Evolutionary conservation across 176 grass and related monocot genomes (phyloP).

Genomic region (Saccharum spontaneum): DNA sequence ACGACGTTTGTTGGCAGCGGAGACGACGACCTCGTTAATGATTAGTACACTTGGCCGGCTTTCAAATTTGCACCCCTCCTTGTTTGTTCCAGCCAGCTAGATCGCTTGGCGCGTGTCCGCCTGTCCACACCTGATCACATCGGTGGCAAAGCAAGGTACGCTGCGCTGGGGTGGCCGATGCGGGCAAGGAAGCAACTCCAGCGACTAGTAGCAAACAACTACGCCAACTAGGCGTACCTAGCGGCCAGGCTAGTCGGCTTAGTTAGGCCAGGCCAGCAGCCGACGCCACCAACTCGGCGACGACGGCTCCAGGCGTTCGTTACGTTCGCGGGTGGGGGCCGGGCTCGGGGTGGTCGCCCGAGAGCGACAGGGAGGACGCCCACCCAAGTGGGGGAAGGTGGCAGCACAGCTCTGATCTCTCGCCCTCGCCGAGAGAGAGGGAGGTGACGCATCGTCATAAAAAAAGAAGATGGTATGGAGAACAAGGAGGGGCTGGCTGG

Average conservation of each 20-base stretch:
- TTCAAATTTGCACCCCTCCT: neutral
- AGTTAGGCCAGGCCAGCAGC: neutral
- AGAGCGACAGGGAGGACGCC: constrained; percentile 37
- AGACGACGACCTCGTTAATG: neutral
- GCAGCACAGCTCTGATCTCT: neutral
- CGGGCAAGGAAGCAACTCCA: constrained; percentile 34
- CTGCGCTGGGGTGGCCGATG: constrained; percentile 16
- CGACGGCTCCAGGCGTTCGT: neutral
- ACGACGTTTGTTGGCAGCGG: neutral
- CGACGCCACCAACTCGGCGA: constrained; percentile 20
- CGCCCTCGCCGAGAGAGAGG: neutral
- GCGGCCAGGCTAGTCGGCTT: neutral
- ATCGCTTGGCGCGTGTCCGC: constrained; percentile 2
- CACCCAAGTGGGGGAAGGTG: constrained; percentile 16
- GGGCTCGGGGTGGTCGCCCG: constrained; percentile 27
- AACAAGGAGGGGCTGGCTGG: constrained; percentile 13
- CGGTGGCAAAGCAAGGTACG: neutral
- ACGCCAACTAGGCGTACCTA: neutral
- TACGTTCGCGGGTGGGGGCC: neutral
- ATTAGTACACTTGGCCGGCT: neutral
- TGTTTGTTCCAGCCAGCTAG: neutral
- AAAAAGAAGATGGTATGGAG: constrained; percentile 2
- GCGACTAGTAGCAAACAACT: neutral
- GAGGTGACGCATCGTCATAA: neutral
- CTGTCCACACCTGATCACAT: constrained; percentile 28